Conservation (phyloP, 352 stramenopile species). For the Globisporangium spinosum region DNA sequence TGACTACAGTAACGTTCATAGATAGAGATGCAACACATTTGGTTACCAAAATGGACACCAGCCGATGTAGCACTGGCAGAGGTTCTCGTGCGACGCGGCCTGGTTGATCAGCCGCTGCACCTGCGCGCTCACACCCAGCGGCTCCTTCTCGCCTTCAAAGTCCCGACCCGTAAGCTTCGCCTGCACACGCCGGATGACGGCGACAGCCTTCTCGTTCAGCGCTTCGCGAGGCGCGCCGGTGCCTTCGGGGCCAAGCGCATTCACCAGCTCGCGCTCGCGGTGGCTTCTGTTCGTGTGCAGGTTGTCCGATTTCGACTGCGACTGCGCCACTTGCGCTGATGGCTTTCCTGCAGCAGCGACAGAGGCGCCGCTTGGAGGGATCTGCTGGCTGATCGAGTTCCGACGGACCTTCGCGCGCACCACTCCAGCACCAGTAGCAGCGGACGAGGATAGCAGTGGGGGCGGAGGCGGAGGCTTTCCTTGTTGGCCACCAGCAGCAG, state of each 20-base stretch:
- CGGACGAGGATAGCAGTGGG: slow-evolving; percentile 18
- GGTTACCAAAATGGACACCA: slow-evolving; percentile 93
- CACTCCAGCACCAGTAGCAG: slow-evolving; percentile 11
- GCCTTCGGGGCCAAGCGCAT: slow-evolving; percentile 76
- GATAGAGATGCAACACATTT: slow-evolving; percentile 1
- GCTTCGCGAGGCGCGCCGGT: slow-evolving; percentile 76
- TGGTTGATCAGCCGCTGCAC: slow-evolving; percentile 98
- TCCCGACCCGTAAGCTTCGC: slow-evolving; percentile 98
- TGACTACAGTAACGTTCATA: neutral
- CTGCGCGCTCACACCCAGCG: slow-evolving; percentile 72
- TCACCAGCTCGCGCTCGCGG: slow-evolving; percentile 77
- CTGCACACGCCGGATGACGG: slow-evolving; percentile 97
- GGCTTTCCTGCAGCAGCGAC: neutral
- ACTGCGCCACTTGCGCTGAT: slow-evolving; percentile 33
- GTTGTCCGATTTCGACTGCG: slow-evolving; percentile 46
- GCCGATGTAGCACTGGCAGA: slow-evolving; percentile 98
- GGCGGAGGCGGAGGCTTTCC: slow-evolving; percentile 20
- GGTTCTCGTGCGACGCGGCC: slow-evolving; percentile 97
- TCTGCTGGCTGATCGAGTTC: slow-evolving; percentile 27
- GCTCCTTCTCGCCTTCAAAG: slow-evolving; percentile 86
- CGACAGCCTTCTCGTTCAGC: slow-evolving; percentile 95
- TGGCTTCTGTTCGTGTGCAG: slow-evolving; percentile 75
- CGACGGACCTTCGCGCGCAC: slow-evolving; percentile 28
- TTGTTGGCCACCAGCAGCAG: neutral
- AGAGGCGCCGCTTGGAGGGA: neutral